A percentile compares a stretch with the other conserved stretches of the same genome.
Conservation (phyloP, 208 protist genomes). For the Leishmania tropica region DNA sequence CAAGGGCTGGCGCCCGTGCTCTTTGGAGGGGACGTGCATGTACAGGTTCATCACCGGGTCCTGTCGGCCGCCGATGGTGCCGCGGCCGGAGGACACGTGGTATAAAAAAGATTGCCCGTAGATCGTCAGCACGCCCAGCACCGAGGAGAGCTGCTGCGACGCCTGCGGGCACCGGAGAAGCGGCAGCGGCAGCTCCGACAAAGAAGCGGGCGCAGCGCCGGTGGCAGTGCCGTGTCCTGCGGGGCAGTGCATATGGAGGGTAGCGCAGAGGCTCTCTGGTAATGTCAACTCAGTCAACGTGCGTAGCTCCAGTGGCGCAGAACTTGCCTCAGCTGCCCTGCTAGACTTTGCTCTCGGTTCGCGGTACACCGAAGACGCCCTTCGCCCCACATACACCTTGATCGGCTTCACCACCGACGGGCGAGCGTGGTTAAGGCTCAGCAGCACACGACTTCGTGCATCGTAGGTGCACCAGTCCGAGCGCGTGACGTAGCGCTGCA, state of each 20-base stretch:
- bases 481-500: constrained; percentile 53
- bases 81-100: constrained; percentile 22
- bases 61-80: neutral
- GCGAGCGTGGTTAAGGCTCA: constrained; percentile 45
- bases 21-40: constrained; percentile 4
- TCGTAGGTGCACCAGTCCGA: constrained; percentile 39
- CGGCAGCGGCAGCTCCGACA: neutral
- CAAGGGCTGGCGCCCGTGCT: neutral
- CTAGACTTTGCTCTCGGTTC: neutral
- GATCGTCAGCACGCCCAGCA: constrained; percentile 40
- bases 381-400: constrained; percentile 17
- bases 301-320: constrained; percentile 5
- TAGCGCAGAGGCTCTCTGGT: constrained; percentile 20
- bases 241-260: neutral
- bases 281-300: constrained; percentile 31
- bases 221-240: neutral
- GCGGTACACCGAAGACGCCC: neutral
- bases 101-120: constrained; percentile 55
- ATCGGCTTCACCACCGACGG: constrained; percentile 55
- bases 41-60: neutral
- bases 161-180: neutral
- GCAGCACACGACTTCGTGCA: constrained; percentile 22
- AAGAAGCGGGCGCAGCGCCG: neutral
- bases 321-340: no score
- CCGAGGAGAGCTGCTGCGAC: neutral